Percentiles rank a stretch among this genome's conserved stretches.
Conservation (phyloP, 768 basidiomycete species). For the Cystobasidium onofrii region DNA sequence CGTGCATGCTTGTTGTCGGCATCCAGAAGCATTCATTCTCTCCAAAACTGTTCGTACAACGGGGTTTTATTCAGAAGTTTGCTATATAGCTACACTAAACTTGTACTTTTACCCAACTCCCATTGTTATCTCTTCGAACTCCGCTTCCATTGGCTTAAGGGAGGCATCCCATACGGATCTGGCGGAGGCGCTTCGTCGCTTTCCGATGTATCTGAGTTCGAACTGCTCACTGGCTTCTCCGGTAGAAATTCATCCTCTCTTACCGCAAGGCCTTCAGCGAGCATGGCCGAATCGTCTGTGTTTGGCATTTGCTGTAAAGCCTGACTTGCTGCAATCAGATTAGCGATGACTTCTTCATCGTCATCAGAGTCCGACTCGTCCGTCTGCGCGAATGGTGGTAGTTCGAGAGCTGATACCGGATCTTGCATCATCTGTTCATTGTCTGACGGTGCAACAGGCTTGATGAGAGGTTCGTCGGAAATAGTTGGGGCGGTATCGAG, state of each 20-base stretch:
- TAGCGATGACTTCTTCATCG: background rate
- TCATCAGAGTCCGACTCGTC: conserved; percentile 1
- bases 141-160: background rate
- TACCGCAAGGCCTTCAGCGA: background rate
- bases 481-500: background rate
- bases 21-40: background rate
- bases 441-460: background rate
- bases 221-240: background rate
- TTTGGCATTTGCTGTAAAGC: background rate
- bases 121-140: background rate
- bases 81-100: background rate
- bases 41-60: background rate
- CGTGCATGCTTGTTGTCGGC: background rate
- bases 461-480: background rate
- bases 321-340: background rate
- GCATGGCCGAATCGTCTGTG: background rate
- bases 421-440: background rate
- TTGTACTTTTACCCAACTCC: too few species aligned
- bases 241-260: background rate
- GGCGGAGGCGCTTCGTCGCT: background rate
- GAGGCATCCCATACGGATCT: background rate
- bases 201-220: background rate
- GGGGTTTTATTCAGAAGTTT: background rate
- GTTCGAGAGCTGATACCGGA: background rate
- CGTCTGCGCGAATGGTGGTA: background rate